These are phyloP conservation scores for Prototheca wickerhamii DNA, from an alignment of 163 green algal species.

Conservation along the genomic window DNA sequence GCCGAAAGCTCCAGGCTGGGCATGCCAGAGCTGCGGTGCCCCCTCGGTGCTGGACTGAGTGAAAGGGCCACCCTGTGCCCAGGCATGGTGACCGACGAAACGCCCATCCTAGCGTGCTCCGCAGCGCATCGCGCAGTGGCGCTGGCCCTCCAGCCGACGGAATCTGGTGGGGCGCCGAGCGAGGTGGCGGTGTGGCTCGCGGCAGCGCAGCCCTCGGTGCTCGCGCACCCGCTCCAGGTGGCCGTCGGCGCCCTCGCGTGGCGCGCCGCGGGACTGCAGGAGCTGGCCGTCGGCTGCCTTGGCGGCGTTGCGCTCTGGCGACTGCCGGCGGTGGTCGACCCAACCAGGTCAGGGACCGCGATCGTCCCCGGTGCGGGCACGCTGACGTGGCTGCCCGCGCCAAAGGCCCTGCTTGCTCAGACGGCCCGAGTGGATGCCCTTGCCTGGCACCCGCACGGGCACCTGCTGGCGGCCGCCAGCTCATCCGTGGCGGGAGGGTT, in stretches of 20 bases:
- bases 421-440: no score
- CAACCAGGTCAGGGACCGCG: no score
- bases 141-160: not conserved
- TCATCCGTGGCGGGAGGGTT: no score
- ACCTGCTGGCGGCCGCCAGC: no score
- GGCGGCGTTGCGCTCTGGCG: slow-evolving; percentile 21
- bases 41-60: no score
- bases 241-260: slow-evolving; percentile 7
- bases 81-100: no score
- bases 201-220: not conserved
- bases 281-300: slow-evolving; percentile 18
- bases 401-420: not conserved
- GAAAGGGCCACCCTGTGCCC: no score
- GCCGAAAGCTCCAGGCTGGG: no score
- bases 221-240: not conserved
- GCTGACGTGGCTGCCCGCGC: slow-evolving; percentile 6
- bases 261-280: slow-evolving; percentile 2
- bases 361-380: not conserved
- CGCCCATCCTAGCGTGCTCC: not conserved
- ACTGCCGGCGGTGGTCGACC: not conserved
- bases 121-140: not conserved
- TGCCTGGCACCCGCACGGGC: no score
- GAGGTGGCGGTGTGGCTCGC: not conserved
- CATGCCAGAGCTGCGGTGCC: no score
- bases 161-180: not conserved